A percentile compares a stretch with the other conserved stretches of the same genome.
These are phyloP conservation scores for Cucumis cinereus DNA, from an alignment of 306 rosid genomes.

Conservation along the genomic window DNA sequence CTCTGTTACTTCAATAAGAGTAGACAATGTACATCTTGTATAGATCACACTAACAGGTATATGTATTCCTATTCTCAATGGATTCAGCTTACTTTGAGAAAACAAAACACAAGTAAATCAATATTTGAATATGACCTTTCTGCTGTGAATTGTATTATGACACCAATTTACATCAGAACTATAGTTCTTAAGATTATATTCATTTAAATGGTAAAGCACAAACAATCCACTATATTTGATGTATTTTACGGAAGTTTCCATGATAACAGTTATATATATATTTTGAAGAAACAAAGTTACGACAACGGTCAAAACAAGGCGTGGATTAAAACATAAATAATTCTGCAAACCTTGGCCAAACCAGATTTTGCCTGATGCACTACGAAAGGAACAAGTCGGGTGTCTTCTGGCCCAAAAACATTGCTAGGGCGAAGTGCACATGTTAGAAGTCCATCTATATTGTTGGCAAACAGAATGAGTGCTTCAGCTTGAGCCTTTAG, in stretches of 20 bases:
- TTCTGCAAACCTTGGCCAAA: constrained; percentile 45
- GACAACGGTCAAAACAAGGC: neutral
- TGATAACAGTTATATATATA: neutral
- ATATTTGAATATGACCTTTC: neutral
- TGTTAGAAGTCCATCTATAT: constrained; percentile 68
- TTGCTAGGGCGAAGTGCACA: constrained; percentile 90
- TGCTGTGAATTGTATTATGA: neutral
- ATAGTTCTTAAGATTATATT: neutral
- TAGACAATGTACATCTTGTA: neutral
- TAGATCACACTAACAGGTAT: neutral
- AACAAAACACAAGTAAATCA: neutral
- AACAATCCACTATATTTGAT: neutral
- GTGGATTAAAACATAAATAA: constrained; percentile 2
- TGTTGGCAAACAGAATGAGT: constrained; percentile 49
- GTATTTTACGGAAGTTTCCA: neutral
- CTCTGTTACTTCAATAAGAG: constrained; percentile 36
- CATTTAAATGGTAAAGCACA: neutral
- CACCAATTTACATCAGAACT: neutral
- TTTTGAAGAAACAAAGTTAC: neutral
- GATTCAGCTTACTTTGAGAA: neutral
- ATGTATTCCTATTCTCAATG: neutral
- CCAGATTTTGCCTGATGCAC: constrained; percentile 55
- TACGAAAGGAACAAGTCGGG: constrained; percentile 42
- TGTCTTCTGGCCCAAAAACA: constrained; percentile 78
- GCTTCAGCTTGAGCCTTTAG: constrained; percentile 88